Base-by-base conservation (phyloP, 192 early-diverging fungal genomes). In the Linnemannia schmuckeri region DNA sequence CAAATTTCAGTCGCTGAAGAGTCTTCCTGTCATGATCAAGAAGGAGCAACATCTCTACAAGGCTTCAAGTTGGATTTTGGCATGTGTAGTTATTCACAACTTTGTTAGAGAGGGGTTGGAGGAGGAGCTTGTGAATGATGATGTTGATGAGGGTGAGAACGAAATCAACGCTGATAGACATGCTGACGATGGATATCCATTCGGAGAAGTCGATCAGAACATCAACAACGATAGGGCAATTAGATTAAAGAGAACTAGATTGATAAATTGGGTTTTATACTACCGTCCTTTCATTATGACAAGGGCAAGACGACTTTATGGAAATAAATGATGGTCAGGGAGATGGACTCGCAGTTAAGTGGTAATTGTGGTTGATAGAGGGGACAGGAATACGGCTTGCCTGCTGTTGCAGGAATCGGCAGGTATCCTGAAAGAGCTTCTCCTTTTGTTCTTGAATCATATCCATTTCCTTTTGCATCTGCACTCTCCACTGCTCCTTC, bases 11-110 rank as follows among this genome's bases (percentile, higher is more conserved):
- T 77, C 76, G 38, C 40, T 77, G 22, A 57, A 47, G 55, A 77
- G 44, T 37, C 63, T 77, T n/a, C 66, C 76, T 33, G 18, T 77
- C 61, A 42, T 44, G 40, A 77, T 70, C 30, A 20, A 77, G 57
- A 42, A 20, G 24, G 27, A 22, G 42, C 27, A 42, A 24, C 38
- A 77, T 63, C 47, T 69, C 3, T 18, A 69, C 27, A 77, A 77
- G 57, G 76, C 63, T 57, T 77, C 76, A 37, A 69, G 9, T 37
- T 77, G 76, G 42, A 77, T 77, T 33, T 41, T 40, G 40, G 76
- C 76, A n/a, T 77, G 76, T 77, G 40, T 77, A 40, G 57, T 77
- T 77, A 40, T 77, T 37, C 76, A 77, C 35, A 68, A 77, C 46
- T 77, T 77, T 57, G 47, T 75, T 61, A 61, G 57, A 27, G 57